Percentiles rank a stretch among this genome's conserved stretches.
Evolutionary conservation across 2,329 filamentous ascomycete genomes (phyloP).

Genomic region (Ascochyta lentis): DNA sequence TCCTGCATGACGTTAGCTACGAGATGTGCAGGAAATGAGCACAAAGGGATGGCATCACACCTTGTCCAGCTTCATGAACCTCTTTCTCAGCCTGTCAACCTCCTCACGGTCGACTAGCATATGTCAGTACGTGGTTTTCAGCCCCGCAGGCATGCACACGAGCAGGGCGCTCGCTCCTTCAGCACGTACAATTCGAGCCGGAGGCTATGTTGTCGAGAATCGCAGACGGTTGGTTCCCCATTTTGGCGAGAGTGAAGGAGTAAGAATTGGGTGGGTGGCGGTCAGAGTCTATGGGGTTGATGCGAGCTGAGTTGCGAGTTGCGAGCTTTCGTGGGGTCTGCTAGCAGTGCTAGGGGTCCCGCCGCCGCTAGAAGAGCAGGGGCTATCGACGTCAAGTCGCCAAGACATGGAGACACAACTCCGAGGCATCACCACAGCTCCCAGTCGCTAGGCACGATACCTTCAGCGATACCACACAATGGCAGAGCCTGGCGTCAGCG

Average conservation of each 20-base stretch:
- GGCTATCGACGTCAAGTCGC: slow-evolving; percentile 30
- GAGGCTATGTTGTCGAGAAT: slow-evolving; percentile 96
- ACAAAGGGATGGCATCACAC: slow-evolving; percentile 58
- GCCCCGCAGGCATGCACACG: slow-evolving; percentile 35
- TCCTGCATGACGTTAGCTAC: slow-evolving; percentile 64
- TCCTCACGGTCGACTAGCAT: slow-evolving; percentile 90
- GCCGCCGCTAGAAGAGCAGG: slow-evolving; percentile 24
- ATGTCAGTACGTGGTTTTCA: slow-evolving; percentile 38
- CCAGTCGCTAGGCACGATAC: neutral
- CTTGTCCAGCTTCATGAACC: slow-evolving; percentile 99
- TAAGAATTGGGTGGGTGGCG: slow-evolving; percentile 20
- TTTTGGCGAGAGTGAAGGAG: slow-evolving; percentile 41
- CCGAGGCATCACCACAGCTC: slow-evolving; percentile 10
- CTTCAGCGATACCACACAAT: neutral
- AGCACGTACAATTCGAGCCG: slow-evolving; percentile 84
- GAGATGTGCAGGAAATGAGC: neutral
- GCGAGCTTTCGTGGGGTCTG: slow-evolving; percentile 31
- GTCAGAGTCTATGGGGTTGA: slow-evolving; percentile 19
- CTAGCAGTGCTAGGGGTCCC: slow-evolving; percentile 25
- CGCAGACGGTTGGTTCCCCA: slow-evolving; percentile 65
- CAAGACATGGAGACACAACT: slow-evolving; percentile 27
- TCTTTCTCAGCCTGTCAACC: slow-evolving; percentile 91
- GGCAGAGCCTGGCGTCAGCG: slow-evolving; percentile 34
- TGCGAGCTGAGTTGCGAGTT: slow-evolving; percentile 6
- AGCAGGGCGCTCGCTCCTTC: slow-evolving; percentile 20